phyloP scores from a whole-genome alignment of 176 grass and related monocot species.

The Typha latifolia region DNA sequence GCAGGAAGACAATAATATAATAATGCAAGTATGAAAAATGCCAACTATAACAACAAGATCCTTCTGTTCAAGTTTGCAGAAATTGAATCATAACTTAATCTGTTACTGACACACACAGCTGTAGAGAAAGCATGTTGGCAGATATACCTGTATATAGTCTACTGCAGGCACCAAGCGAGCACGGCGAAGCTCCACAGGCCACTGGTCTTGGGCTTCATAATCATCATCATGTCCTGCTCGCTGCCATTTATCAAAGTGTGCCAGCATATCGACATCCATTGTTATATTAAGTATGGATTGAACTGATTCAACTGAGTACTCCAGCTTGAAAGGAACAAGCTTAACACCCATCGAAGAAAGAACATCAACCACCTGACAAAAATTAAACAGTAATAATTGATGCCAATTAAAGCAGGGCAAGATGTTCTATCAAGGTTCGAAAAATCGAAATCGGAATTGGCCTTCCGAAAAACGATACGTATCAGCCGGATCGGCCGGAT shows the following conservation, averaged over 20 bases:
- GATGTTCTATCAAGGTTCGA: too few relatives aligned
- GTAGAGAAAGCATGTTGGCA: background rate
- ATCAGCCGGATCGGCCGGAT: too few relatives aligned
- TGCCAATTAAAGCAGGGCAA: background rate
- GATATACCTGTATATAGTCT: conserved; percentile 65
- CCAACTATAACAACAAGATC: too few relatives aligned
- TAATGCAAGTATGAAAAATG: too few relatives aligned
- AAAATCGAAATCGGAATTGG: too few relatives aligned
- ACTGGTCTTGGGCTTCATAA: conserved; percentile 82
- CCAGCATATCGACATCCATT: conserved; percentile 86
- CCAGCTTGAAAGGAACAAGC: conserved; percentile 80
- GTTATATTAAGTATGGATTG: conserved; percentile 84
- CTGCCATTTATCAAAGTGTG: conserved; percentile 75
- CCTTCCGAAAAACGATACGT: too few relatives aligned
- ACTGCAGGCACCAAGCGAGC: conserved; percentile 71
- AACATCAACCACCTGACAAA: conserved; percentile 52
- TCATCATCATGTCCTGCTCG: conserved; percentile 42
- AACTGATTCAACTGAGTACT: conserved; percentile 55
- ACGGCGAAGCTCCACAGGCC: conserved; percentile 81
- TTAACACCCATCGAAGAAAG: conserved; percentile 63
- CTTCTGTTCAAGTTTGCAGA: too few relatives aligned
- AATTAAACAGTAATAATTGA: background rate
- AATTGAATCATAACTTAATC: background rate
- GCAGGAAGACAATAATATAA: conserved; percentile 20
- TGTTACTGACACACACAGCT: background rate